These are phyloP conservation scores for Myxozyma neotropica DNA, from an alignment of 805 yeast genomes.

Conservation along the genomic window DNA sequence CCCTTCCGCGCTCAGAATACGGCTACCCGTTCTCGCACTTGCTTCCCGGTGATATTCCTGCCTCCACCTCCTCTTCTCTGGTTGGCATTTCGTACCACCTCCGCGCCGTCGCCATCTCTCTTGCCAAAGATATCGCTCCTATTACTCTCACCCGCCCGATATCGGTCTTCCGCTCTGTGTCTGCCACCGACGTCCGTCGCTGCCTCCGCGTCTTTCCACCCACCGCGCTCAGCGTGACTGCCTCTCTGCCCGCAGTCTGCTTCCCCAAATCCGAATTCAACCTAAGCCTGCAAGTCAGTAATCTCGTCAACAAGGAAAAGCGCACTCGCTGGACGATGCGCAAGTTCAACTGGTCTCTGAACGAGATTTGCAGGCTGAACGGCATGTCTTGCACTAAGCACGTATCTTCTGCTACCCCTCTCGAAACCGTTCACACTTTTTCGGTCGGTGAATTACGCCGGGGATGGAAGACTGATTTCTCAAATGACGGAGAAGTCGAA, in stretches of 20 bases:
- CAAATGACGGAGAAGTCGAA: conserved; percentile 77
- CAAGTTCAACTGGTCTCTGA: conserved; percentile 83
- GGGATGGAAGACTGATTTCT: conserved; percentile 96
- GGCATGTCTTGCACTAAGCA: conserved; percentile 54
- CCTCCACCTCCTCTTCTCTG: conserved; percentile 60
- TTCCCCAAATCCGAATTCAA: conserved; percentile 87
- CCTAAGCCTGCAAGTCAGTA: conserved; percentile 76
- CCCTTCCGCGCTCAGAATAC: conserved; percentile 69
- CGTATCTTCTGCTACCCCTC: conserved; percentile 10
- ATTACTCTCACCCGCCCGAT: conserved; percentile 61
- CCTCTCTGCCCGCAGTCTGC: conserved; percentile 83
- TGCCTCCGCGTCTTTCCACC: conserved; percentile 94
- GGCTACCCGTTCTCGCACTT: conserved; percentile 91
- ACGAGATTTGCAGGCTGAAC: conserved; percentile 71
- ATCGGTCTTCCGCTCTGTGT: conserved; percentile 71
- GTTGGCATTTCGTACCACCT: conserved; percentile 77
- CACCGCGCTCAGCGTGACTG: conserved; percentile 83
- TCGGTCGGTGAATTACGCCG: conserved; percentile 77
- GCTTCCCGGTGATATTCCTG: conserved; percentile 85
- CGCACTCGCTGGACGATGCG: conserved; percentile 87
- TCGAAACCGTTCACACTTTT: conserved; percentile 72
- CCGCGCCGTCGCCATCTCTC: conserved; percentile 51
- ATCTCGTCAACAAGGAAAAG: conserved; percentile 45
- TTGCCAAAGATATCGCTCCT: conserved; percentile 37
- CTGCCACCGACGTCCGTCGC: conserved; percentile 80